Conservation (phyloP, 2,329 filamentous ascomycete species). For the Colletotrichum sp. region DNA sequence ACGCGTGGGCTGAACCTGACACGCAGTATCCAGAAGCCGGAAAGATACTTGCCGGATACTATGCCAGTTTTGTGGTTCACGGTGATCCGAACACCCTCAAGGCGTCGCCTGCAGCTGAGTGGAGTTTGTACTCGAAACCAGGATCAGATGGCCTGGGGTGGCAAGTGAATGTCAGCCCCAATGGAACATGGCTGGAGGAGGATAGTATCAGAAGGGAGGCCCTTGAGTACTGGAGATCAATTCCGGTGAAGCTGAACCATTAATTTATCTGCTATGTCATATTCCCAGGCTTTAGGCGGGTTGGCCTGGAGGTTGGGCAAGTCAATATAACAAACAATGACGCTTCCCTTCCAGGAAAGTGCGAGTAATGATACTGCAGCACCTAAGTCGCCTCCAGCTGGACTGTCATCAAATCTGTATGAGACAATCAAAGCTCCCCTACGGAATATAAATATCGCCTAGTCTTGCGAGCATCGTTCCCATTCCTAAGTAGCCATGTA, state of each 20-base stretch:
- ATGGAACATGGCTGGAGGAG: background rate
- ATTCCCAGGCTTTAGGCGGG: rapidly evolving
- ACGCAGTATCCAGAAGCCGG: background rate
- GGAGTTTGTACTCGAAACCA: slow-evolving; percentile 5
- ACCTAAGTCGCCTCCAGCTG: background rate
- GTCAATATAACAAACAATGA: background rate
- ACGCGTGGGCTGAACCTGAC: background rate
- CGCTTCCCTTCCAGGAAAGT: background rate
- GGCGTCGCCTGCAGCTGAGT: slow-evolving; percentile 24
- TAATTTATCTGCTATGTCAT: rapidly evolving
- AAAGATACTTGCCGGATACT: slow-evolving; percentile 18
- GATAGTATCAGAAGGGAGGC: background rate
- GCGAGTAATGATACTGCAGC: rapidly evolving
- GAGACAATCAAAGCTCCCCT: background rate
- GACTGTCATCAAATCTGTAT: rapidly evolving
- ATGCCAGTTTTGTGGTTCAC: slow-evolving; percentile 39
- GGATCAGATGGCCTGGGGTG: background rate
- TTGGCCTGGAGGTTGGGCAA: background rate
- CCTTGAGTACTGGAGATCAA: slow-evolving; percentile 1
- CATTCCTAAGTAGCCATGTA: background rate
- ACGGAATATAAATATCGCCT: rapidly evolving
- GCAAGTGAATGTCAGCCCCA: background rate
- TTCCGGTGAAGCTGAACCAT: background rate
- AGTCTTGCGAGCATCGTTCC: rapidly evolving
- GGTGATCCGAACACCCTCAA: slow-evolving; percentile 37